These are phyloP conservation scores for Dactylis glomerata DNA, from an alignment of 176 grass and related monocot genomes.

Conservation along the genomic window DNA sequence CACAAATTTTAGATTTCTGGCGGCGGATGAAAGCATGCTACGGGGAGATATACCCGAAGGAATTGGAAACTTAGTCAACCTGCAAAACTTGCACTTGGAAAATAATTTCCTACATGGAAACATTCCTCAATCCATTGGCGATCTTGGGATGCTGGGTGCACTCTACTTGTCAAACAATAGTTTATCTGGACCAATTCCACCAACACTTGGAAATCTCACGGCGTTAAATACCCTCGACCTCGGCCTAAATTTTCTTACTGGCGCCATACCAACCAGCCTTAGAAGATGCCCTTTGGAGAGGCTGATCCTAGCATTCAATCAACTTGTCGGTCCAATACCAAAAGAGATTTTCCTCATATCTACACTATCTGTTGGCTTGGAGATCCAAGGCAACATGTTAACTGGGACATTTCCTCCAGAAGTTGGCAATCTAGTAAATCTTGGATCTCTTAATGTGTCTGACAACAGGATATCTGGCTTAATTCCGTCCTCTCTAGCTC, in stretches of 20 bases:
- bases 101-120: slow-evolving; percentile 1
- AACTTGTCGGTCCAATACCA: not conserved
- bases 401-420: slow-evolving; percentile 32
- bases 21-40: not conserved
- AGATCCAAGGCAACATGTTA: slow-evolving; percentile 29
- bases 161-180: not conserved
- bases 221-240: not conserved
- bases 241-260: not conserved
- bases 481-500: slow-evolving; percentile 36
- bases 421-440: slow-evolving; percentile 21
- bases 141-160: not conserved
- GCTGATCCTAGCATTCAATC: not conserved
- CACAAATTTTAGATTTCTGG: not conserved
- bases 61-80: slow-evolving; percentile 13
- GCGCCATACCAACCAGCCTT: not conserved
- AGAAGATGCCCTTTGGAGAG: not conserved
- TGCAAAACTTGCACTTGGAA: not conserved
- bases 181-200: not conserved
- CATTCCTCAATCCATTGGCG: not conserved
- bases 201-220: not conserved
- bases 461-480: slow-evolving; percentile 32
- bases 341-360: slow-evolving; percentile 17
- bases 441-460: slow-evolving; percentile 23
- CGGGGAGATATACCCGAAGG: slow-evolving; percentile 9
- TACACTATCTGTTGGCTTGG: not conserved